Base-by-base conservation (phyloP, 306 rosid species). In the Trichosanthes cucumerina region DNA sequence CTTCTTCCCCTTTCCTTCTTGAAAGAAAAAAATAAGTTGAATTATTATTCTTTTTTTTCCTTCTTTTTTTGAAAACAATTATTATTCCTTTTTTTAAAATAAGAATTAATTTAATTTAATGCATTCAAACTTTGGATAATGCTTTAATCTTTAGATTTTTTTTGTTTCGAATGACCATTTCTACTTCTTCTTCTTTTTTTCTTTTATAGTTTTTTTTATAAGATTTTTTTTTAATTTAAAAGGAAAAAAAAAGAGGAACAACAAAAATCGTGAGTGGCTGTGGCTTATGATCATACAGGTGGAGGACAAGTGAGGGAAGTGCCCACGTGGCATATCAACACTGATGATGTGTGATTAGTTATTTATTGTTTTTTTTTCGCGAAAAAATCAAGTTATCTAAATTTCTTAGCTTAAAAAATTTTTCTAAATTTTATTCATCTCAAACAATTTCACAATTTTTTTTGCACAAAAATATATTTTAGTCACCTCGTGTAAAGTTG, bases 211-310 rank as follows among this genome's bases (percentile, higher is more conserved):
- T 18, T 23, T 56, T 54, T 54, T n/a, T 3, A 15, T 28, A 28
- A 28, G 21, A 8, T 5, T 31, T 14, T 5, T 12, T 0, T 1
- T 23, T 13, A 26, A 7, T n/a, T n/a, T n/a, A n/a, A 10, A 11
- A 13, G 3, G 6, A 7, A 24, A 24, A 15, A 47, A 18, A 2
- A 1, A 28, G 16, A 33, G 14, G 3, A 65, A 3, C 6, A 65
- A 65, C 15, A 65, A 34, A 44, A 69, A 41, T 50, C 62, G 36
- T 46, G 46, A 73, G 31, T 16, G 60, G 78, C 60, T 73, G 78
- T 73, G 78, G 78, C 78, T 73, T 73, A 50, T 73, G 78, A 31
- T 9, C 26, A 73, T 50, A 73, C 78, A 50, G 62, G 62, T 73
- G 78, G 78, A 73, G 7, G 19, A 19, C 60, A 50, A 73, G 26